Conservation (phyloP, 352 stramenopile genomes). For the Thalassiosira tumida region DNA sequence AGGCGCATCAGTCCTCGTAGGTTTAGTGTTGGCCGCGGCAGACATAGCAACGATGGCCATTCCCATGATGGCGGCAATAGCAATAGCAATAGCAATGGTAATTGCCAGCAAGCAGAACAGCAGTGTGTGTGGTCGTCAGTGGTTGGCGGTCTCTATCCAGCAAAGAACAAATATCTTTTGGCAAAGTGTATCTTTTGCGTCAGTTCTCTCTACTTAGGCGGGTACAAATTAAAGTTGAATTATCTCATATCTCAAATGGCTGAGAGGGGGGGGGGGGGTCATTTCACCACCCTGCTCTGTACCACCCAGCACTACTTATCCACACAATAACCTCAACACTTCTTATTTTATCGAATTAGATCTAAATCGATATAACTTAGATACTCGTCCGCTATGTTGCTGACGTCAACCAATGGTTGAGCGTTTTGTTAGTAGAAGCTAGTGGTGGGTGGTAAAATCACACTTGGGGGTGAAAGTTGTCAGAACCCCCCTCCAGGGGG, state of each 20-base stretch:
- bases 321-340: not conserved
- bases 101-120: not conserved
- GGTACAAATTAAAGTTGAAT: too few species aligned
- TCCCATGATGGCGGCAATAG: not conserved
- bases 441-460: too few species aligned
- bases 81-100: not conserved
- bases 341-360: not conserved
- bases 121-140: not conserved
- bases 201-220: too few species aligned
- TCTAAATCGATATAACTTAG: not conserved
- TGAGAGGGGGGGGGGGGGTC: too few species aligned
- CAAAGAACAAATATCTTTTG: constrained; percentile 2
- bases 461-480: too few species aligned
- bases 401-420: too few species aligned
- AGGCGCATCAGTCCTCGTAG: not conserved
- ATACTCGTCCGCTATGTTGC: not conserved
- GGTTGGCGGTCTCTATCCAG: not conserved
- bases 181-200: not conserved
- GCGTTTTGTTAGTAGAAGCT: too few species aligned
- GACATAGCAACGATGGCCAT: not conserved
- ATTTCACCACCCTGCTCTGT: too few species aligned
- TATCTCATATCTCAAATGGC: too few species aligned
- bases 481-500: too few species aligned
- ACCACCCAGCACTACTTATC: too few species aligned
- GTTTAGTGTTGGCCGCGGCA: not conserved